A percentile compares a stretch with the other conserved stretches of the same genome.
Conservation (phyloP, 306 rosid genomes). For the Gynostemma pentaphyllum region DNA sequence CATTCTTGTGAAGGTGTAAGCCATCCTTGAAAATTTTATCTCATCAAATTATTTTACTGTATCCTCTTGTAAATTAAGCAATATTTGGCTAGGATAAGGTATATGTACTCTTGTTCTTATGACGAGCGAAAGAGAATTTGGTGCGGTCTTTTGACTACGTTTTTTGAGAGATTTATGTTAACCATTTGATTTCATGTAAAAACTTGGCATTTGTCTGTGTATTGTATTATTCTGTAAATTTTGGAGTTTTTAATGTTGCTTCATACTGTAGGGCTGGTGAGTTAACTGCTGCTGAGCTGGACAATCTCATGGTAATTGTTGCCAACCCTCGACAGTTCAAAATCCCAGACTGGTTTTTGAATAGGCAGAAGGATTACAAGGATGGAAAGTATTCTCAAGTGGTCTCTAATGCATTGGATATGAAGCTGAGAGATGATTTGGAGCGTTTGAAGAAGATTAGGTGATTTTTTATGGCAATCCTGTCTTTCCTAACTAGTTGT, state of each 20-base stretch:
- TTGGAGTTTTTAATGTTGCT: background rate
- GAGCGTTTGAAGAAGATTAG: conserved; percentile 91
- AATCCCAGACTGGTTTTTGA: conserved; percentile 71
- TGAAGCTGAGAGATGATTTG: conserved; percentile 80
- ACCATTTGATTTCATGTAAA: too few relatives aligned
- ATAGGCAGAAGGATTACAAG: conserved; percentile 72
- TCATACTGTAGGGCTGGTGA: conserved; percentile 51
- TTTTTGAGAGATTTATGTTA: too few relatives aligned
- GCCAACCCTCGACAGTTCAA: conserved; percentile 60
- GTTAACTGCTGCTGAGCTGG: conserved; percentile 42
- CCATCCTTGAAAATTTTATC: too few relatives aligned
- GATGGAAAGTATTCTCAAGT: conserved; percentile 67
- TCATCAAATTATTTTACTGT: too few relatives aligned
- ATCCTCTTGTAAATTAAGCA: too few relatives aligned
- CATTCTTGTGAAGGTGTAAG: too few relatives aligned
- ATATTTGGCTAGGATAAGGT: too few relatives aligned
- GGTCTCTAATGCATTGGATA: conserved; percentile 63
- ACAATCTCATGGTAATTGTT: conserved; percentile 48
- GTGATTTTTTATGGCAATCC: conserved; percentile 12
- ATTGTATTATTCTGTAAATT: background rate
- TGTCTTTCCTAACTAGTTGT: background rate
- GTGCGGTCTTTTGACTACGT: too few relatives aligned
- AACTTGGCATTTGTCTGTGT: background rate
- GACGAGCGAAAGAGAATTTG: too few relatives aligned
- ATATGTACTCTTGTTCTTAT: too few relatives aligned